Evolutionary conservation across 495 filamentous ascomycete genomes (phyloP), one percentile per base, ranked within the genome.

Genomic region (Neurospora sp.): DNA sequence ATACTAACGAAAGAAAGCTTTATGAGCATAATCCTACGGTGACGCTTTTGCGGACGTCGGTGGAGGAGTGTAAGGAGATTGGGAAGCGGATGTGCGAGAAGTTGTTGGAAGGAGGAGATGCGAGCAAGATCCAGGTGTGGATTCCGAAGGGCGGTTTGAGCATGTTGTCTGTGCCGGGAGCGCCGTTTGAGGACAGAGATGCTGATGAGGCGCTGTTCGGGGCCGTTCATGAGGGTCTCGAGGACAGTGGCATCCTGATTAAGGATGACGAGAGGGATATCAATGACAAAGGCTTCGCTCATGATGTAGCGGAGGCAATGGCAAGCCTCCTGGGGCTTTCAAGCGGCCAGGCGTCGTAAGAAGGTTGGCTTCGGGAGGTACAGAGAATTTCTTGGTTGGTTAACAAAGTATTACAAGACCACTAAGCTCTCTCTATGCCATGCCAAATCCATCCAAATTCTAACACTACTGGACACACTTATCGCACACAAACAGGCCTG

Each of bases 21-120:
- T 85, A 86, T 74, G 88, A 86, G 78, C 91, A 93, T 77, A 92
- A 92, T 77, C 82, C 88, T 1, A 84, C 83, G 1, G 89, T 92
- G 23, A 92, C 91, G 3, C 75, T 93, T 9, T 86, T 92, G 84
- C 74, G 91, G 69, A 89, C 89, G 6, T 86, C 82, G 3, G 72
- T 70, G 27, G 82, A 87, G 35, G 91, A 93, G 77, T 87, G 84
- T 73, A 73, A 69, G 12, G 69, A 82, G 23, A 82, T 92, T 39
- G 90, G 85, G 11, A 76, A 73, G 48, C 84, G 86, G 59, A 86
- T 92, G 40, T 85, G 83, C 5, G 75, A 79, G 46, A 90, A 88
- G 74, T 72, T 92, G 69, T 82, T 76, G 74, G 76, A 75, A 0
- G 79, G 82, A 35, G 76, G 46, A 40, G 73, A 78, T n/a, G 78